Evolutionary conservation across 805 yeast genomes (phyloP), one percentile per base, ranked within the genome.

Genomic region (Candida coleopterorum): DNA sequence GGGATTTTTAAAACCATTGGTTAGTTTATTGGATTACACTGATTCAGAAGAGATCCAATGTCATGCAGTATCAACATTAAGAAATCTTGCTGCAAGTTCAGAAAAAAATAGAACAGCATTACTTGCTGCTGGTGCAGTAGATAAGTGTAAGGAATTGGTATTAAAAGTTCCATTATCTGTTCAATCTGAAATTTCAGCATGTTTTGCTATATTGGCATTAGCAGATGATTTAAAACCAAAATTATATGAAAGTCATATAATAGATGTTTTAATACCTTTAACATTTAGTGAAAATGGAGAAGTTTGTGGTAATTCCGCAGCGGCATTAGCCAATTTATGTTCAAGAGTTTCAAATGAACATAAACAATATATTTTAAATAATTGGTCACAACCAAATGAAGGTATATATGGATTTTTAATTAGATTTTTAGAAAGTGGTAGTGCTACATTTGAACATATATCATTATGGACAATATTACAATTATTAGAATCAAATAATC

Each of bases 221-320:
- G 96, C 97, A 16, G 98, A 93, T 63, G 96, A 88, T 56, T 75
- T 94, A 48, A 93, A 90, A 63, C 75, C 82, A 35, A 83, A 83
- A 51, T 70, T 93, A 50, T 75, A 93, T 48, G 84, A 85, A 42
- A 73, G 88, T 48, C 90, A 89, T 37, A 80, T 93, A 29, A 75
- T 88, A 43, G 88, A 85, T 49, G 96, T 88, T 25, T 73, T 93
- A 45, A 81, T 93, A 40, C 98, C 98, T 24, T 74, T 93, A 57
- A 93, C 97, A 2, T 79, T 77, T 49, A 84, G 94, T 29, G 75
- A 75, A 38, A 88, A 88, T 56, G 84, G 88, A 41, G 98, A 94
- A 62, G 97, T 93, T 12, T 93, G 96, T 59, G 98, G 98, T 39
- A 93, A 93, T 61, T 85, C 96, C 2, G 98, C 97, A 11, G 98